These are phyloP conservation scores for Casuarina glauca DNA, from an alignment of 306 rosid species.

Conservation along the genomic window DNA sequence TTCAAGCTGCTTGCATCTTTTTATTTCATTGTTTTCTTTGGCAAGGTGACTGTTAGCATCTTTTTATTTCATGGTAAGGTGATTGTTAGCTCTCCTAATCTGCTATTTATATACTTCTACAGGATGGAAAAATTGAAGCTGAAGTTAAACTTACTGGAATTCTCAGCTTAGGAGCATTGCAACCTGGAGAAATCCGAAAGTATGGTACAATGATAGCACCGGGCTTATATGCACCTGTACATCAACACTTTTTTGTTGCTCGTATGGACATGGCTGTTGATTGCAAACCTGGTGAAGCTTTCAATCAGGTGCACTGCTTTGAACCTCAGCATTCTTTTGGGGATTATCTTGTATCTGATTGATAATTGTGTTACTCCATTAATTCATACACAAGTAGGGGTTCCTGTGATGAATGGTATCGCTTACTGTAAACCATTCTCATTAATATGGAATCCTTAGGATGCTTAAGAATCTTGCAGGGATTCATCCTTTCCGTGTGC, in stretches of 20 bases:
- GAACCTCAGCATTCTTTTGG: neutral
- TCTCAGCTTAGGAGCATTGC: constrained; percentile 87
- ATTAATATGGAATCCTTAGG: neutral
- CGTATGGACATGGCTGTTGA: constrained; percentile 98
- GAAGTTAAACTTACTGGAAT: constrained; percentile 86
- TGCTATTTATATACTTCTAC: constrained; percentile 27
- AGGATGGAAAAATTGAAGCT: constrained; percentile 94
- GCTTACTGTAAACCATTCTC: too few species aligned
- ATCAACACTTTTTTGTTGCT: constrained; percentile 87
- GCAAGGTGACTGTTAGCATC: neutral
- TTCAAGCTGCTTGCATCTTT: neutral
- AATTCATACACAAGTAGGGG: too few species aligned
- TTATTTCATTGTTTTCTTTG: neutral
- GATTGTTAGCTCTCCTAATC: constrained; percentile 19
- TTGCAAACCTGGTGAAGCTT: constrained; percentile 90
- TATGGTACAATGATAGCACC: constrained; percentile 93
- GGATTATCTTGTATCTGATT: neutral
- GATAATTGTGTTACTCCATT: neutral
- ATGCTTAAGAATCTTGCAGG: neutral
- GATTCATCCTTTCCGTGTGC: neutral
- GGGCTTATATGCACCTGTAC: constrained; percentile 81
- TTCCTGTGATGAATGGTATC: too few species aligned
- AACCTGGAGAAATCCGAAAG: constrained; percentile 81
- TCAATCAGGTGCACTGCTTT: constrained; percentile 69
- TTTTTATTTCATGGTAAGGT: neutral